Conservation (phyloP, 108 stramenopile genomes). For the Skeletonema menzelii region DNA sequence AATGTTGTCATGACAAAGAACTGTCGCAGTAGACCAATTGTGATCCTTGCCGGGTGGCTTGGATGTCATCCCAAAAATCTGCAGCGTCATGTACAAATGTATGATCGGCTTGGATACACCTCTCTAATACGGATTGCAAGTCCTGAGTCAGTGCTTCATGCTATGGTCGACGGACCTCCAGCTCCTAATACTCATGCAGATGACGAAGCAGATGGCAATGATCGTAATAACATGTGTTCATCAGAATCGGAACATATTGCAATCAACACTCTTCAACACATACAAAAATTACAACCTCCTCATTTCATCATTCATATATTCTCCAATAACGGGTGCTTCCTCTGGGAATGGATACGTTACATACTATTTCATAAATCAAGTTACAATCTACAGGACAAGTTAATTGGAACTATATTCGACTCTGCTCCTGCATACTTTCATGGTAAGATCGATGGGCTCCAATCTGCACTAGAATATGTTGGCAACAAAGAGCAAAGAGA, state of each 20-base stretch:
- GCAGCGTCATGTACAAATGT: conserved; percentile 54
- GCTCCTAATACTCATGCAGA: not conserved
- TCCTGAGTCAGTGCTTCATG: conserved; percentile 53
- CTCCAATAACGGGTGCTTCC: conserved; percentile 87
- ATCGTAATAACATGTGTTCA: not conserved
- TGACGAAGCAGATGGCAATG: not conserved
- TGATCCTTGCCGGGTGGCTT: conserved; percentile 78
- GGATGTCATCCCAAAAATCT: conserved; percentile 67
- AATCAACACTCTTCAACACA: conserved; percentile 44
- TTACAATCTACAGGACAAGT: conserved; percentile 17
- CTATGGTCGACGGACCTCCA: conserved; percentile 19
- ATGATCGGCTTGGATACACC: conserved; percentile 54
- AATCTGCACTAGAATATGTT: conserved; percentile 33
- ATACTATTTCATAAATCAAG: conserved; percentile 33
- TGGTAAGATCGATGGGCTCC: conserved; percentile 11
- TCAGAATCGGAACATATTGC: conserved; percentile 56
- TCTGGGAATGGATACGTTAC: conserved; percentile 74
- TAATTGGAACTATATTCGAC: conserved; percentile 73
- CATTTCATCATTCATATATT: conserved; percentile 65
- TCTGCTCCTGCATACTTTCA: conserved; percentile 65
- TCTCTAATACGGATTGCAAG: conserved; percentile 52
- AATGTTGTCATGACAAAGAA: too few relatives aligned
- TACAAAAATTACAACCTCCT: conserved; percentile 41
- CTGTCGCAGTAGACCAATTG: conserved; percentile 39
- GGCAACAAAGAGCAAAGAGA: conserved; percentile 12